A percentile compares a stretch with the other conserved stretches of the same genome.
These are phyloP conservation scores for Tuber aestivum DNA, from an alignment of 495 filamentous ascomycete species.

Conservation along the genomic window DNA sequence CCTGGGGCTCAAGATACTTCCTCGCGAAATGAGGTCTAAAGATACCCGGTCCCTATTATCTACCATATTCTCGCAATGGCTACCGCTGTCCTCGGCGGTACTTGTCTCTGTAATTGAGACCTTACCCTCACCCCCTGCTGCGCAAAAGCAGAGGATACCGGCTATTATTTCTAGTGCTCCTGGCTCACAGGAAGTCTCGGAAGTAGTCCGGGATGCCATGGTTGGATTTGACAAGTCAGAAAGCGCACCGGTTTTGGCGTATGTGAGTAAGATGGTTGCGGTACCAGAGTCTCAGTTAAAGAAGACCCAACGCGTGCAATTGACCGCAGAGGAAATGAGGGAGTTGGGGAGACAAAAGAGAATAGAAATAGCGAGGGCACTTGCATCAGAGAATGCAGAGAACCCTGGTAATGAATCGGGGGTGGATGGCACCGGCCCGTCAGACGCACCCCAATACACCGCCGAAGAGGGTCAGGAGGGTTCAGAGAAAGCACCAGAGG, in stretches of 20 bases:
- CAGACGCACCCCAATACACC: slow-evolving; percentile 46
- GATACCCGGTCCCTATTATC: slow-evolving; percentile 79
- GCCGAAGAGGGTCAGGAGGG: slow-evolving; percentile 49
- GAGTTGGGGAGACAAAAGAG: slow-evolving; percentile 83
- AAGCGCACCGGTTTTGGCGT: slow-evolving; percentile 78
- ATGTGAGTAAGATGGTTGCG: slow-evolving; percentile 97
- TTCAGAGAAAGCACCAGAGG: slow-evolving; percentile 45
- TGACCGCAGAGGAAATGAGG: slow-evolving; percentile 83
- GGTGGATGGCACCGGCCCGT: slow-evolving; percentile 44
- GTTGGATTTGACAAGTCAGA: slow-evolving; percentile 62
- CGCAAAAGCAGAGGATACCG: slow-evolving; percentile 76
- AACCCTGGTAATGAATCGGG: slow-evolving; percentile 8
- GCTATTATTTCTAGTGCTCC: slow-evolving; percentile 74
- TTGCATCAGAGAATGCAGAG: slow-evolving; percentile 45
- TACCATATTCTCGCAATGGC: slow-evolving; percentile 79
- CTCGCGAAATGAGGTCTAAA: slow-evolving; percentile 75
- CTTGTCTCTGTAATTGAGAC: slow-evolving; percentile 91
- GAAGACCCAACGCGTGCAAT: slow-evolving; percentile 62
- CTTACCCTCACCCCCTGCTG: slow-evolving; percentile 75
- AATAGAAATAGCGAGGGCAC: slow-evolving; percentile 64
- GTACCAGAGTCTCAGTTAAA: slow-evolving; percentile 85
- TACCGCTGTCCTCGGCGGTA: slow-evolving; percentile 86
- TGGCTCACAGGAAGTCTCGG: slow-evolving; percentile 62
- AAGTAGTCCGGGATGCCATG: slow-evolving; percentile 69
- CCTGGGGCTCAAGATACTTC: slow-evolving; percentile 71